Base-by-base conservation (phyloP, 2,329 filamentous ascomycete species). In the Aureobasidium sp. region DNA sequence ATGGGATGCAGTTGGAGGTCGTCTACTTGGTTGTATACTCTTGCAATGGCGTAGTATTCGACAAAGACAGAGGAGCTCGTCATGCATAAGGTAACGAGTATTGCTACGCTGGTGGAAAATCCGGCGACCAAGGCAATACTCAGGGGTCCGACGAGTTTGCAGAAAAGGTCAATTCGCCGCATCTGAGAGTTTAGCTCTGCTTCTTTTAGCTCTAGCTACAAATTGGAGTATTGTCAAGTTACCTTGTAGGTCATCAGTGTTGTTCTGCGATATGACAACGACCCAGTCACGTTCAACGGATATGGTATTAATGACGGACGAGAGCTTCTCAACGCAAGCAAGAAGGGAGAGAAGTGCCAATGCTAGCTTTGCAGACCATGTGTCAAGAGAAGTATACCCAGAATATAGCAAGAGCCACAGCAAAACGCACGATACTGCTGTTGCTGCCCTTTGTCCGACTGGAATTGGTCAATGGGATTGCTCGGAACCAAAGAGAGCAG, bases 221-320 rank as follows among this genome's bases (percentile, higher is more conserved):
- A 23, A 9, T 8, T 7, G 21, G 6, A 25, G 40, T 3, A 43
- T 15, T 25, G 21, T 4, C 8, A 43, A 43, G 11, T 25, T 43
- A 43, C 40, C 40, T 53, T 63, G 62, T 38, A 69, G 63, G 43
- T 60, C 61, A 35, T 63, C 58, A 35, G 75, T 73, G 25, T 76
- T 66, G 11, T 69, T 69, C 25, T 75, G 73, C 1, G 80, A 76
- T 8, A 83, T 74, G 0, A 83, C 77, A 4, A 83, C 75, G 40
- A 83, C 73, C 87, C 87, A 90, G 66, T 91, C 88, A 66, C 84
- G 77, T 69, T 90, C 88, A 0, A 91, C 79, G 0, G 87, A 77
- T 0, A 90, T 81, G 0, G 82, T 77, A 68, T 90, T 90, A 69
- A 84, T 78, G 6, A 85, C 78, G 1, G 84, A 78, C 15, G 77